Base-by-base conservation (phyloP, 2,329 filamentous ascomycete genomes). In the Neopestalotiopsis rosae region DNA sequence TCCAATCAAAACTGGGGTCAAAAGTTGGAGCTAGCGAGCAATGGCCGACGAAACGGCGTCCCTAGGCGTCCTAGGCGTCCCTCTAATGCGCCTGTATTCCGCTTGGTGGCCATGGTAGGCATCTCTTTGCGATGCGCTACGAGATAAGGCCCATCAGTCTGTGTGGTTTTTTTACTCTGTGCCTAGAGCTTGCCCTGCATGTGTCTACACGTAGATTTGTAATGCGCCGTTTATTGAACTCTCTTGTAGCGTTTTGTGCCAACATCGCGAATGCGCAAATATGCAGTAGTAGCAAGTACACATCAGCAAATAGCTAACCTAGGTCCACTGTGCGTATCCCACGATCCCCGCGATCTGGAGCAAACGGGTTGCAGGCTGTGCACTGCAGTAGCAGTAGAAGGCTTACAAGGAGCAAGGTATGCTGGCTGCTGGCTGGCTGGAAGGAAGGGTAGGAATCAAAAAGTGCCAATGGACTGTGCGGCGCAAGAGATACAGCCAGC, bases 1-100 rank as follows among this genome's bases (percentile, higher is more conserved):
- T 64, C 61, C 61, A 64, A 64, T 64, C 61, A 64, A 64, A 52
- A 64, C 20, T 40, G 61, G 61, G 42, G 61, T 64, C 34, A 38
- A 40, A 10, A 24, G 57, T 28, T 49, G 59, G 61, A 49, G 59
- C 59, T 64, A 49, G 34, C 61, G 34, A 24, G 45, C 61, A 4
- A 49, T 52, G 20, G 61, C 40, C 20, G n/a, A 14, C 14, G 38
- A 30, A 64, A 32, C 61, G 38, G 59, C 59, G 59, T 62, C 28
- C 28, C 59, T 34, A 30, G 30, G n/a, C 24, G 24, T 34, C 14
- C 42, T 49, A 49, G 42, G 42, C 45, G 45, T 52, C 45, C 45
- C 45, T 52, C 45, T 52, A 24, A 52, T 52, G 45, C 45, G 45
- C 45, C 45, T n/a, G 45, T 52, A 52, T 52, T 52, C 45, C 45